Evolutionary conservation across 257 asterid genomes (phyloP).

Genomic region (Primulina eburnea): DNA sequence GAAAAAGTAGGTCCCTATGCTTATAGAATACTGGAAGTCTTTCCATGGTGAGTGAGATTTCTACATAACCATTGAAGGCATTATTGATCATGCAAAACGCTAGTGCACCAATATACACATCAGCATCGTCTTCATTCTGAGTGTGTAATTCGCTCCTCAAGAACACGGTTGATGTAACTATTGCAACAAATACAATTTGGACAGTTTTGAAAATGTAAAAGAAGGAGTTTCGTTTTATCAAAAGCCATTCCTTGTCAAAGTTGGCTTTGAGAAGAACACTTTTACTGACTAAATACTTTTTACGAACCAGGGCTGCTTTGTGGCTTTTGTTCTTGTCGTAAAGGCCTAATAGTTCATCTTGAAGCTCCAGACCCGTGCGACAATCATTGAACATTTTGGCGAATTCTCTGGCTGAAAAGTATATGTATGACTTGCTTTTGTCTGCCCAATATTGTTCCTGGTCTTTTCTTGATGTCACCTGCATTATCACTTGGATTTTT

Average conservation of each 20-base stretch:
- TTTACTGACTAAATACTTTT: conserved; percentile 44
- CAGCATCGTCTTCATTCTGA: conserved; percentile 43
- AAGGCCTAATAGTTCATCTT: conserved; percentile 47
- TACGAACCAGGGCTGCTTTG: conserved; percentile 50
- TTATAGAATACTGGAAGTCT: conserved; percentile 75
- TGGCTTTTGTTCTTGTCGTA: conserved; percentile 46
- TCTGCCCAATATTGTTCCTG: conserved; percentile 73
- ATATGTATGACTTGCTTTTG: conserved; percentile 33
- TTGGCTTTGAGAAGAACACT: conserved; percentile 57
- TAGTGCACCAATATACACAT: conserved; percentile 53
- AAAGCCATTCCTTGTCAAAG: conserved; percentile 66
- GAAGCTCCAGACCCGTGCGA: conserved; percentile 46
- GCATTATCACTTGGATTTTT: background rate
- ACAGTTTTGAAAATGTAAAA: conserved; percentile 62
- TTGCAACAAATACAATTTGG: conserved; percentile 55
- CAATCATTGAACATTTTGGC: conserved; percentile 44
- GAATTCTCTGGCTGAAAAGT: conserved; percentile 49
- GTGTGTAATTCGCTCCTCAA: conserved; percentile 50
- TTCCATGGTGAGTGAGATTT: conserved; percentile 50
- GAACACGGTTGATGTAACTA: conserved; percentile 63
- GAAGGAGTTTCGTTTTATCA: conserved; percentile 63
- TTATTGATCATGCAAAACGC: conserved; percentile 53
- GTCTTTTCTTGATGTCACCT: conserved; percentile 72
- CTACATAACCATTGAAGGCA: conserved; percentile 68
- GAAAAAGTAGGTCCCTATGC: conserved; percentile 64